phyloP scores from a whole-genome alignment of 805 yeast species.

The Saccharomycopsis microspora region DNA sequence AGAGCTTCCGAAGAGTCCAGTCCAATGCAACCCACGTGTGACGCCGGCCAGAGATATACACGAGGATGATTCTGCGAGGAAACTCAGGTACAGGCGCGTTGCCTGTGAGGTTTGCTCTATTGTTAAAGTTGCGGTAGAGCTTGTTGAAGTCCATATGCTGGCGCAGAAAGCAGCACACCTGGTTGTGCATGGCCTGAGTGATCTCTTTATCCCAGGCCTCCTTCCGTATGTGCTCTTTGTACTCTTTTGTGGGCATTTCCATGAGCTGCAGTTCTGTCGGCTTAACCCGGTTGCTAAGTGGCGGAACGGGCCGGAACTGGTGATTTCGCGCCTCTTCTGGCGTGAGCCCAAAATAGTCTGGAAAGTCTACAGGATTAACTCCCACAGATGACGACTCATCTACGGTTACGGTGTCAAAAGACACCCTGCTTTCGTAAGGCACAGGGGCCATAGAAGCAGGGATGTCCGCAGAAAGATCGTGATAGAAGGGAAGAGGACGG shows the following conservation, averaged over 20 bases:
- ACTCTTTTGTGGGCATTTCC: constrained; percentile 4
- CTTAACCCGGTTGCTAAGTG: too few relatives aligned
- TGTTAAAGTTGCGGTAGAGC: constrained; percentile 28
- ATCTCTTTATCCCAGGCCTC: constrained; percentile 1
- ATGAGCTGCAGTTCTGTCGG: too few relatives aligned
- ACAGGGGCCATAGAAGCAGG: too few relatives aligned
- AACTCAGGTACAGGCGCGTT: constrained; percentile 25
- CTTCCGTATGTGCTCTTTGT: constrained; percentile 3
- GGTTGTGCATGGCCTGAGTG: constrained; percentile 15
- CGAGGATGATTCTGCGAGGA: constrained; percentile 44
- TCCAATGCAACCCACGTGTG: constrained; percentile 82
- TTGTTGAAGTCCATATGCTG: constrained; percentile 36
- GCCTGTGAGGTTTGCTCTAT: constrained; percentile 16
- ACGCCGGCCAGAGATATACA: constrained; percentile 56
- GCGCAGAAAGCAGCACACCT: constrained; percentile 25
- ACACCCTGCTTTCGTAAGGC: too few relatives aligned
- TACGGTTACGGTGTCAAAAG: too few relatives aligned
- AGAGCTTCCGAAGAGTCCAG: constrained; percentile 44
- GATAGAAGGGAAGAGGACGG: too few relatives aligned
- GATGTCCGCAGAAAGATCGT: too few relatives aligned
- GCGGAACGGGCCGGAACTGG: too few relatives aligned
- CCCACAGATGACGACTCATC: too few relatives aligned
- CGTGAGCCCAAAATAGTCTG: too few relatives aligned
- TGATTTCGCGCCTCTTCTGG: too few relatives aligned
- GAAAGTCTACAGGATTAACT: too few relatives aligned